Evolutionary conservation across 106 monocot genomes (phyloP), one percentile per base, ranked within the genome.

Genomic region (Acorus calamus): DNA sequence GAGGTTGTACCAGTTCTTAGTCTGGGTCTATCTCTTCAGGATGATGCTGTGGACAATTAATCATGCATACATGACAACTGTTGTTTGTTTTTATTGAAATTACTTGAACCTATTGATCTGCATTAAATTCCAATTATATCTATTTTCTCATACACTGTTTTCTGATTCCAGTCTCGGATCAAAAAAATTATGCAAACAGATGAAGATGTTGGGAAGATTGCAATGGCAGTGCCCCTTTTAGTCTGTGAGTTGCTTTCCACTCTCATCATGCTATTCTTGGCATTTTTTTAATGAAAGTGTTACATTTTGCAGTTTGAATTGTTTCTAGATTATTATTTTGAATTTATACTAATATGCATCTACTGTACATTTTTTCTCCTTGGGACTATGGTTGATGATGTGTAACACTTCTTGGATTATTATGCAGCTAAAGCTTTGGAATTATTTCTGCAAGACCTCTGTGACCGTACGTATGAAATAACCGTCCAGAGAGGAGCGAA

Each of bases 141-240:
- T 28, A 28, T 28, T 28, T 28, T 28, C 28, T 28, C 28, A 28
- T 28, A 28, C 28, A 28, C 28, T 28, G 28, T 28, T 28, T 7
- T 62, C 13, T 53, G 1, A 59, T 66, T 57, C 47, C 76, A 86
- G 91, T 59, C 86, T 50, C 83, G 91, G 62, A 91, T 91, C 44
- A 91, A 91, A 63, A 91, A 91, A 73, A 86, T 91, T 55, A 91
- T 91, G 91, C 86, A 91, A 81, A 61, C 86, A 10, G 91, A 91
- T 66, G 91, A 91, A 70, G 91, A 86, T 69, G 73, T 90, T 51
- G 90, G 90, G 52, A 90, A 90, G 80, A 90, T 90, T 58, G 90
- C 90, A 56, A 56, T 86, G 62, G 83, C 86, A 48, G 91, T 91
- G 12, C 91, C 91, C 62, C 83, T 92, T 68, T 77, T 92, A 92